phyloP scores from a whole-genome alignment of 768 basidiomycete species.

The Calocybe gangraenosa region DNA sequence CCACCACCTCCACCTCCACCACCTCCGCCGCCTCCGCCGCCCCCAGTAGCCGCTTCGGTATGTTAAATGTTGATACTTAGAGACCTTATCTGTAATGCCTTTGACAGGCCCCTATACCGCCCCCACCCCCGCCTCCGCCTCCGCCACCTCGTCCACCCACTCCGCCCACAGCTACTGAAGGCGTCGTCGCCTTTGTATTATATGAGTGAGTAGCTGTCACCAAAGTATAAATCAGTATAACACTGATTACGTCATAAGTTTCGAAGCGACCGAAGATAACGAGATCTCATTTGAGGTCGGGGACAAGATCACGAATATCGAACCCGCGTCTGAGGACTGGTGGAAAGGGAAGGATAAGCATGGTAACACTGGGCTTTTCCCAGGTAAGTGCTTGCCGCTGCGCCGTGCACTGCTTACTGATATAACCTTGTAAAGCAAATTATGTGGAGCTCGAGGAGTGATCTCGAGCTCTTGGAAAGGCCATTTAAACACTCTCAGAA shows the following conservation, averaged over 20 bases:
- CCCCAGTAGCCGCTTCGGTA: conserved; percentile 26
- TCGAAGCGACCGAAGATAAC: conserved; percentile 89
- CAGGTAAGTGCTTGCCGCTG: conserved; percentile 39
- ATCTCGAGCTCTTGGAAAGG: background rate
- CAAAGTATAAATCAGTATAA: background rate
- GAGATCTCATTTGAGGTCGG: conserved; percentile 85
- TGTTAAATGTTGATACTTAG: background rate
- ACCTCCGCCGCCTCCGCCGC: conserved; percentile 49
- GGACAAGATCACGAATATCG: conserved; percentile 73
- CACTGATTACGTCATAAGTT: conserved; percentile 39
- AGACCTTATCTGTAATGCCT: background rate
- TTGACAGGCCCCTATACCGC: conserved; percentile 35
- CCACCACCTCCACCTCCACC: conserved; percentile 57
- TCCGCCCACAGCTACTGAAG: conserved; percentile 50
- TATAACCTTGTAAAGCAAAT: conserved; percentile 19
- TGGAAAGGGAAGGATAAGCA: conserved; percentile 65
- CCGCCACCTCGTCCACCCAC: conserved; percentile 44
- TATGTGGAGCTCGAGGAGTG: conserved; percentile 30
- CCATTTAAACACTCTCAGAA: too few species aligned
- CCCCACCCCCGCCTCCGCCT: conserved; percentile 37
- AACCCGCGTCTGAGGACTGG: conserved; percentile 85
- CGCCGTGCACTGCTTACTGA: background rate
- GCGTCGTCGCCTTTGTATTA: conserved; percentile 57
- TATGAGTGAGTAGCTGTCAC: conserved; percentile 55
- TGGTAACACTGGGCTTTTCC: conserved; percentile 69